Conservation (phyloP, 768 basidiomycete species). For the Phallus indusiatus region DNA sequence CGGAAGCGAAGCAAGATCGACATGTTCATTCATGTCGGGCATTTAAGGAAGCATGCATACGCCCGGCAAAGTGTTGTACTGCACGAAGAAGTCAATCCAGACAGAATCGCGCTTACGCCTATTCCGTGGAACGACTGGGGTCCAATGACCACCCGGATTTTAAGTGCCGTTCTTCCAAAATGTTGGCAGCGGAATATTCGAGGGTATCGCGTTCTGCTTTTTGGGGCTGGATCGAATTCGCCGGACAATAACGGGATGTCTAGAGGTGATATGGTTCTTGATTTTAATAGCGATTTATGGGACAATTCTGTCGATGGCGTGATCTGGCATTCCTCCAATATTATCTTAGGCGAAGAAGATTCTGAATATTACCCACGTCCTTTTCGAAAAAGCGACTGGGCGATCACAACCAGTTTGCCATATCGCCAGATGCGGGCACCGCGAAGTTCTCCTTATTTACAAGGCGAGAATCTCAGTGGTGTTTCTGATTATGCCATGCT, state of each 20-base stretch:
- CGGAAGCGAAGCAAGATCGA: neutral
- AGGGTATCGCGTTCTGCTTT: conserved; percentile 3
- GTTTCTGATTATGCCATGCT: neutral
- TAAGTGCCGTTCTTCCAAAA: neutral
- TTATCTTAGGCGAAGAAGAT: neutral
- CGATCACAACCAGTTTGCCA: conserved; percentile 1
- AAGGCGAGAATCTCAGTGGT: neutral
- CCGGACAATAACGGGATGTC: neutral
- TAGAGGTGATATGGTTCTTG: neutral
- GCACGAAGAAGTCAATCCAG: neutral
- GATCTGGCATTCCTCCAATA: conserved; percentile 1
- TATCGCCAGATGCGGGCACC: neutral
- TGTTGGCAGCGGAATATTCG: conserved; percentile 4
- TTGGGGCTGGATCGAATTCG: neutral
- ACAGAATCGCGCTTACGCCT: neutral
- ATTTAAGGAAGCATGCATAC: neutral
- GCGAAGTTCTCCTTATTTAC: neutral
- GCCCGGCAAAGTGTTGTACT: no score
- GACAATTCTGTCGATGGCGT: neutral
- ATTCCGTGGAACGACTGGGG: conserved; percentile 6
- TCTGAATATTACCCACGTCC: neutral
- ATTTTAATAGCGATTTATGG: conserved; percentile 6
- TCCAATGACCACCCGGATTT: conserved; percentile 1
- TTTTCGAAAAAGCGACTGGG: neutral
- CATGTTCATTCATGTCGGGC: conserved; percentile 3